phyloP scores from a whole-genome alignment of 2,329 filamentous ascomycete species.

The Stemphylium lycopersici region DNA sequence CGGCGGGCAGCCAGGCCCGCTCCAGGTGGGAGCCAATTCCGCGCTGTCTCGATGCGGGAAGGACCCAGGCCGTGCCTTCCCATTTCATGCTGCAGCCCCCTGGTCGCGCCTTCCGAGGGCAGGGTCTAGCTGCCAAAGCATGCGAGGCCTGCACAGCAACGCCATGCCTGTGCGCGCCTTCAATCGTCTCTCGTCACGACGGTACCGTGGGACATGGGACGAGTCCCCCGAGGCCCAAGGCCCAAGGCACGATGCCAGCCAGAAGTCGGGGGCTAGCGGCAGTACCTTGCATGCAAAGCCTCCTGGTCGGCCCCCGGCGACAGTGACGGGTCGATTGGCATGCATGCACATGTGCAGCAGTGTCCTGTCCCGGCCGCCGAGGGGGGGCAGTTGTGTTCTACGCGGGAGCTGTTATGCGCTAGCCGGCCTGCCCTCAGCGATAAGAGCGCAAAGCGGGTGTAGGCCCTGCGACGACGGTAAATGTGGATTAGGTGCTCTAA shows the following conservation, averaged over 20 bases:
- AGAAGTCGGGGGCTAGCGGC: background rate
- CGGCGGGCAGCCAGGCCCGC: background rate
- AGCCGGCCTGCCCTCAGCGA: constrained; percentile 24
- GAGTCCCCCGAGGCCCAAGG: background rate
- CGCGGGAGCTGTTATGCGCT: constrained; percentile 26
- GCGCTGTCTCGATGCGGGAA: constrained; percentile 21
- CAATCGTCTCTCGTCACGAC: background rate
- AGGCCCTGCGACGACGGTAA: constrained; percentile 24
- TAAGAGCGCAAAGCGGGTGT: constrained; percentile 31
- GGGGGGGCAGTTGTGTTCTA: background rate
- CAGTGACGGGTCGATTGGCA: background rate
- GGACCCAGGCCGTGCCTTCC: constrained; percentile 23
- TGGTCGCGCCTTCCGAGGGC: constrained; percentile 16
- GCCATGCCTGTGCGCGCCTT: constrained; percentile 6
- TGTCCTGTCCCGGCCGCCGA: constrained; percentile 15
- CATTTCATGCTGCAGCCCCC: constrained; percentile 21
- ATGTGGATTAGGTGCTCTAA: constrained; percentile 24
- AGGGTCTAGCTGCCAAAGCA: constrained; percentile 14
- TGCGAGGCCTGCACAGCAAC: constrained; percentile 9
- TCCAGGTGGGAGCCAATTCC: constrained; percentile 3
- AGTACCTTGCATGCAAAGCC: constrained; percentile 17
- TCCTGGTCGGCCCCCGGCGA: background rate
- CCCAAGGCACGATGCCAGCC: background rate
- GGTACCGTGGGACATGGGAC: background rate
- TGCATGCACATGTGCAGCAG: constrained; percentile 3